A percentile compares a stretch with the other conserved stretches of the same genome.
phyloP scores from a whole-genome alignment of 176 grass and related monocot species.

The Carex myosuroides region DNA sequence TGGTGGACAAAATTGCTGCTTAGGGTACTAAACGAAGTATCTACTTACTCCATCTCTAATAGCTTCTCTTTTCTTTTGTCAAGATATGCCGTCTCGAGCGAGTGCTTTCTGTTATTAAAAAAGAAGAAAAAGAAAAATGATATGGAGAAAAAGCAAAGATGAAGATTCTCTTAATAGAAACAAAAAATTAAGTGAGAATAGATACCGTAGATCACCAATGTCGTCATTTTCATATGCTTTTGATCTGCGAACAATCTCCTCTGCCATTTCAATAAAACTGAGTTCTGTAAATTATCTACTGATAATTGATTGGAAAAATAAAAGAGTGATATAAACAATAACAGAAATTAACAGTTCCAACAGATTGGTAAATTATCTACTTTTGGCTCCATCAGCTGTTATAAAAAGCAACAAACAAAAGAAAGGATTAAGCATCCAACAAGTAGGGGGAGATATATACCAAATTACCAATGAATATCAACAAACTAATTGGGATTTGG shows the following conservation, averaged over 20 bases:
- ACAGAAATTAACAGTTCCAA: slow-evolving; percentile 23
- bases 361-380: background rate
- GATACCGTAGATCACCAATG: slow-evolving; percentile 66
- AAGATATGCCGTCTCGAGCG: slow-evolving; percentile 86
- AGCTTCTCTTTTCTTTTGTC: slow-evolving; percentile 85
- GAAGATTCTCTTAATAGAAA: slow-evolving; percentile 11
- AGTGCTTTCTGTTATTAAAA: slow-evolving; percentile 54
- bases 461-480: no score
- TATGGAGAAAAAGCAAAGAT: background rate
- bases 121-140: background rate
- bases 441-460: background rate
- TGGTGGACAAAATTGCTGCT: slow-evolving; percentile 11
- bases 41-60: slow-evolving; percentile 61
- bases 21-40: slow-evolving; percentile 7
- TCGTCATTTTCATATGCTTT: slow-evolving; percentile 76
- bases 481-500: no score
- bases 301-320: background rate
- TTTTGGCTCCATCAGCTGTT: slow-evolving; percentile 71
- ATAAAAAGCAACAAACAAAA: slow-evolving; percentile 14
- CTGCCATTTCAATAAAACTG: slow-evolving; percentile 27
- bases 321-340: background rate
- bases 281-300: slow-evolving; percentile 18
- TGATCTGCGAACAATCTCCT: slow-evolving; percentile 57
- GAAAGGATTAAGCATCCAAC: slow-evolving; percentile 13
- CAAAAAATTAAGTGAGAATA: background rate